These are phyloP conservation scores for Fragaria iinumae DNA, from an alignment of 306 rosid species.

Conservation along the genomic window DNA sequence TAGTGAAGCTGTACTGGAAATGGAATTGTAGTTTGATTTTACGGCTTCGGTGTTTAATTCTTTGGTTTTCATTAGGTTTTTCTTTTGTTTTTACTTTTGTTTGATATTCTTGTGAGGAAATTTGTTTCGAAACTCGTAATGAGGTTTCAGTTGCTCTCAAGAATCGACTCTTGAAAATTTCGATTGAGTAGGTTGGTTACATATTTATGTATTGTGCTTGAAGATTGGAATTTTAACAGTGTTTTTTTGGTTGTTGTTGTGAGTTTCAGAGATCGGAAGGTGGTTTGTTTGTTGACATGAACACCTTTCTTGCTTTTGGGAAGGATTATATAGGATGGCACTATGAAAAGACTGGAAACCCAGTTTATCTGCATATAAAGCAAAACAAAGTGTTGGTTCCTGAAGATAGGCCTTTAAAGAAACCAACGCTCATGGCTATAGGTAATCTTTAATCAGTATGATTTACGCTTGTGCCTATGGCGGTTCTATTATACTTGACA, in stretches of 20 bases:
- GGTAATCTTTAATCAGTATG: constrained; percentile 38
- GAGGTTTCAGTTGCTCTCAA: background rate
- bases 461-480: background rate
- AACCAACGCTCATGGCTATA: constrained; percentile 84
- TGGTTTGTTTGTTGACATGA: constrained; percentile 80
- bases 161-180: background rate
- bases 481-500: background rate
- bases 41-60: too few relatives aligned
- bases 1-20: background rate
- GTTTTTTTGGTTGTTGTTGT: background rate
- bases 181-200: background rate
- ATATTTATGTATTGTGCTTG: background rate
- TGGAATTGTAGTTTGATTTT: background rate
- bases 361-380: constrained; percentile 82
- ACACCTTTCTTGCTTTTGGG: constrained; percentile 81
- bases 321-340: constrained; percentile 83
- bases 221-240: constrained; percentile 3
- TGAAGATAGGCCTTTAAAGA: constrained; percentile 87
- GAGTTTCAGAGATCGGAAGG: constrained; percentile 83
- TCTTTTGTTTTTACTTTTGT: too few relatives aligned
- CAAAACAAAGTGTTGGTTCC: constrained; percentile 62
- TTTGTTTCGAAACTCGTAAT: background rate
- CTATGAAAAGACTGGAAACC: constrained; percentile 77
- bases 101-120: background rate
- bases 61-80: background rate